These are phyloP conservation scores for Trichoderma sp. DNA, from an alignment of 2,329 filamentous ascomycete species.

Conservation along the genomic window DNA sequence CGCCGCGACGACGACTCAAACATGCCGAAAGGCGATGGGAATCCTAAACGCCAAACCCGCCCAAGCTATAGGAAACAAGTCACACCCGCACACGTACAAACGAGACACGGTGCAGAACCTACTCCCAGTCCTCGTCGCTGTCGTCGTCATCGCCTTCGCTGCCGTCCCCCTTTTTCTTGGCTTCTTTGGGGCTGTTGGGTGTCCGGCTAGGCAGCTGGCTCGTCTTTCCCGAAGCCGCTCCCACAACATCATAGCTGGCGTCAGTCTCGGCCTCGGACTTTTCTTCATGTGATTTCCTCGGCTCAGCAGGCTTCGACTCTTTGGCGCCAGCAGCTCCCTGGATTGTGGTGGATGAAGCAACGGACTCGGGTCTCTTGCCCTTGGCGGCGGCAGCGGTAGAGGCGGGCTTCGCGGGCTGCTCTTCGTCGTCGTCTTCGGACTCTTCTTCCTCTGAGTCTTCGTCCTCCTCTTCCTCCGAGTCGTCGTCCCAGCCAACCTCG, in stretches of 20 bases:
- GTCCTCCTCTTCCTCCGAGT: constrained; percentile 53
- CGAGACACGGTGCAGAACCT: constrained; percentile 32
- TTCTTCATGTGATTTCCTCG: constrained; percentile 79
- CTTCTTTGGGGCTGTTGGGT: constrained; percentile 69
- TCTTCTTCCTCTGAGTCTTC: constrained; percentile 44
- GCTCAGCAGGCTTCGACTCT: constrained; percentile 63
- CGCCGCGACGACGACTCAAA: constrained; percentile 17
- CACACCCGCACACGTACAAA: constrained; percentile 5
- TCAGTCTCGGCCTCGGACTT: constrained; percentile 92
- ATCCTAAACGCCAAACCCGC: constrained; percentile 41
- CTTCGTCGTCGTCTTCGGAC: constrained; percentile 43
- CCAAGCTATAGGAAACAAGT: constrained; percentile 32
- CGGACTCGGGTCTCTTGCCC: constrained; percentile 51
- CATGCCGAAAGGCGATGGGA: constrained; percentile 30
- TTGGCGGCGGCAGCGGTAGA: constrained; percentile 39
- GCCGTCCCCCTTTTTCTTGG: constrained; percentile 49
- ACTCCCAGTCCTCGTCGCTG: constrained; percentile 75
- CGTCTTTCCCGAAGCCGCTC: constrained; percentile 71
- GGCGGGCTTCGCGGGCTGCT: constrained; percentile 30
- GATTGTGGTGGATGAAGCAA: constrained; percentile 62
- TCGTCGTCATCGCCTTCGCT: constrained; percentile 44
- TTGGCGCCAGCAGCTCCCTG: constrained; percentile 51
- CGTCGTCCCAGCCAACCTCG: constrained; percentile 70
- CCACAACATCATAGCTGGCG: constrained; percentile 92
- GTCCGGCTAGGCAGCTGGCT: constrained; percentile 84